Conservation (phyloP, 164 flowering plant species). For the Sextonia rubra region DNA sequence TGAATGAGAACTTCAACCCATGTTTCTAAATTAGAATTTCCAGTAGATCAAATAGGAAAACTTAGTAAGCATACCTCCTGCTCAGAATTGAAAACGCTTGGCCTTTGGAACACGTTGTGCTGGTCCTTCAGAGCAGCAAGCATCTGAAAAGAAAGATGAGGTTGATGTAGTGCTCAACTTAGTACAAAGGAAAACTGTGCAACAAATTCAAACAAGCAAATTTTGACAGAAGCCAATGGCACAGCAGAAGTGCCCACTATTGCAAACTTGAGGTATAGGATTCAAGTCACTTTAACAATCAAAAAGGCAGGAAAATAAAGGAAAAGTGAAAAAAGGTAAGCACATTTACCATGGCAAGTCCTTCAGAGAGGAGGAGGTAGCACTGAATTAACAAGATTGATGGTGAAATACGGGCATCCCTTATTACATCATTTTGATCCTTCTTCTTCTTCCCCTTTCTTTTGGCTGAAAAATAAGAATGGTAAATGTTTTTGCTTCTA, state of each 20-base stretch:
- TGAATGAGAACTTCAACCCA: not conserved
- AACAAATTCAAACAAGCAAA: not conserved
- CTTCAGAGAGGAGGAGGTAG: conserved; percentile 77
- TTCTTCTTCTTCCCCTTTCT: conserved; percentile 78
- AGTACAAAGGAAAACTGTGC: not conserved
- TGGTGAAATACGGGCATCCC: conserved; percentile 55
- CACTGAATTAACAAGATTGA: conserved; percentile 68
- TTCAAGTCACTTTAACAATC: no score
- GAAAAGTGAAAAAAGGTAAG: not conserved
- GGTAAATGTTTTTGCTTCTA: not conserved
- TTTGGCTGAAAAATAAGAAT: conserved; percentile 44
- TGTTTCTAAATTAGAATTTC: not conserved
- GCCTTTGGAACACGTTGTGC: conserved; percentile 29
- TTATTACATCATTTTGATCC: conserved; percentile 51
- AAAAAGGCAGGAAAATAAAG: no score
- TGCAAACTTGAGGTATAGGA: no score
- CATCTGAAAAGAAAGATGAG: conserved; percentile 43
- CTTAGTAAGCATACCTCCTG: conserved; percentile 58
- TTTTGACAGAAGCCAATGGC: no score
- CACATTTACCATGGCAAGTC: conserved; percentile 69
- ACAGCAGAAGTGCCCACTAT: no score
- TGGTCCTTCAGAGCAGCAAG: conserved; percentile 90
- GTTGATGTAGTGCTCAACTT: no score
- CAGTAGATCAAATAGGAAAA: not conserved
- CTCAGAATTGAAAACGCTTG: conserved; percentile 67